phyloP scores from a whole-genome alignment of 495 filamentous ascomycete species.

The Penicillium diatomitis region DNA sequence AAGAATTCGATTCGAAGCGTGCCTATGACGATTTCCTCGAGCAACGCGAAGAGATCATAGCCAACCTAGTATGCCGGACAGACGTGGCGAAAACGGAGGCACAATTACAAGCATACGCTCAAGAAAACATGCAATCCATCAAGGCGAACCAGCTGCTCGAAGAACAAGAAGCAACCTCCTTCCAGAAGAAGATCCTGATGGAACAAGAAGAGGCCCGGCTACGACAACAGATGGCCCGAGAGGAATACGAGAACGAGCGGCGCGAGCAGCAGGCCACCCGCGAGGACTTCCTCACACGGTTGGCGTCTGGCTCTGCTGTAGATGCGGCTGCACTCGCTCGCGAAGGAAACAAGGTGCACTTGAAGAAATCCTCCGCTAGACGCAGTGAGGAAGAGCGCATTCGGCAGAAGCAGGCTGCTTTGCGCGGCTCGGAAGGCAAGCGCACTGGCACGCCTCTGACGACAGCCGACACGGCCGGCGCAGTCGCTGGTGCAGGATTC shows the following conservation, averaged over 20 bases:
- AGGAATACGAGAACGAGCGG: conserved; percentile 57
- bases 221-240: conserved; percentile 43
- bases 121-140: conserved; percentile 55
- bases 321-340: conserved; percentile 44
- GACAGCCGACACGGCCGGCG: conserved; percentile 16
- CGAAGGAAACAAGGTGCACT: conserved; percentile 52
- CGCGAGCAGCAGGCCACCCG: conserved; percentile 50
- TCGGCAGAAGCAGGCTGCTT: conserved; percentile 35
- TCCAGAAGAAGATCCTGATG: conserved; percentile 51
- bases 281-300: conserved; percentile 45
- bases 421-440: conserved; percentile 29
- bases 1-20: conserved; percentile 75
- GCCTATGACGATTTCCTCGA: conserved; percentile 94
- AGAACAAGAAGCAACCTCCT: conserved; percentile 42
- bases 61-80: conserved; percentile 68
- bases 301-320: conserved; percentile 38
- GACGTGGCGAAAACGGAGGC: conserved; percentile 63
- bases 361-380: conserved; percentile 56
- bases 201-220: conserved; percentile 59
- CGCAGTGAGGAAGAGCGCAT: conserved; percentile 42
- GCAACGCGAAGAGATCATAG: conserved; percentile 80
- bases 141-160: conserved; percentile 45
- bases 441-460: conserved; percentile 16
- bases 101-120: conserved; percentile 55
- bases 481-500: conserved; percentile 26